Evolutionary conservation across 2,329 filamentous ascomycete genomes (phyloP).

Genomic region (Fusarium brevicatenulatum): DNA sequence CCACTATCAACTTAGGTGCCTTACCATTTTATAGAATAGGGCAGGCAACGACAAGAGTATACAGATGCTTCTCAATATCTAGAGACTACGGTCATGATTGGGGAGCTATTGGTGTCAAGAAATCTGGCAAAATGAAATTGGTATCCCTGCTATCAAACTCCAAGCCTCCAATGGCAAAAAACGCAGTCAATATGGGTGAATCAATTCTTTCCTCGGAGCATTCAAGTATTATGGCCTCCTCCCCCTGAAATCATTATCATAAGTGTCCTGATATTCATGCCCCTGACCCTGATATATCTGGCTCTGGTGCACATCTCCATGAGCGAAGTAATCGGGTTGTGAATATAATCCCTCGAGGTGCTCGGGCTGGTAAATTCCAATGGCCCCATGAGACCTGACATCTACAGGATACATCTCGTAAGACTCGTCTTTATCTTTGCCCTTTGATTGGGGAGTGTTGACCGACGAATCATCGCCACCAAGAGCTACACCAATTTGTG

Average conservation of each 20-base stretch:
- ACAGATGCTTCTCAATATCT: background rate
- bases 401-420: slow-evolving; percentile 5
- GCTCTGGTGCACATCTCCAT: background rate
- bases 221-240: background rate
- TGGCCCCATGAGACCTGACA: background rate
- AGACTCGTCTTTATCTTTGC: background rate
- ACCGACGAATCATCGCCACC: background rate
- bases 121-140: background rate
- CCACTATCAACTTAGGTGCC: background rate
- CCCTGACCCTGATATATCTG: background rate
- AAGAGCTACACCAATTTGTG: background rate
- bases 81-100: background rate
- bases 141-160: background rate
- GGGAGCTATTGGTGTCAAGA: background rate
- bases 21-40: background rate
- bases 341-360: background rate
- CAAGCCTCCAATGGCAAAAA: background rate
- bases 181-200: background rate
- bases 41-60: background rate
- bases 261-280: background rate
- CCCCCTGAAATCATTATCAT: background rate
- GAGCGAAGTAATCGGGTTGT: background rate
- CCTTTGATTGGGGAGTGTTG: background rate
- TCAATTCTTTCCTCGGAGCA: background rate
- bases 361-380: background rate